Evolutionary conservation across 2,329 filamentous ascomycete genomes (phyloP).

Genomic region (Arthroderma sp.): DNA sequence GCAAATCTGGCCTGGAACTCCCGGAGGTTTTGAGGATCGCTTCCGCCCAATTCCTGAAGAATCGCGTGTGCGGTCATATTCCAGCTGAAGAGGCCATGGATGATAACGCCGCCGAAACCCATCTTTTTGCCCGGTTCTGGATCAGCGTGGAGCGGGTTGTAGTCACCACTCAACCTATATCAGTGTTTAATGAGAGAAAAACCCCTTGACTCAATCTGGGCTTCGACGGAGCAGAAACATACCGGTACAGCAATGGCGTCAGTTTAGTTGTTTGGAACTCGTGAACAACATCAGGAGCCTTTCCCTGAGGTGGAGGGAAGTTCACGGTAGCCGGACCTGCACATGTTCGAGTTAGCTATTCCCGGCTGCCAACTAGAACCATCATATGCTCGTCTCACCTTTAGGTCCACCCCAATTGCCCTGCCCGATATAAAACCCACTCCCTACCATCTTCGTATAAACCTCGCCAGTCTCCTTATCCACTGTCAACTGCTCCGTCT

Average conservation of each 20-base stretch:
- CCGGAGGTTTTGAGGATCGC: conserved; percentile 67
- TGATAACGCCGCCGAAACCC: conserved; percentile 80
- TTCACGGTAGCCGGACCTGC: conserved; percentile 55
- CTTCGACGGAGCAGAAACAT: conserved; percentile 11
- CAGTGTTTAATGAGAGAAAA: not conserved
- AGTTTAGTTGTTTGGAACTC: conserved; percentile 57
- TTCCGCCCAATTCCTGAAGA: conserved; percentile 58
- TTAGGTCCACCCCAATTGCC: conserved; percentile 82
- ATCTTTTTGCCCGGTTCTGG: conserved; percentile 76
- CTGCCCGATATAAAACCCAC: conserved; percentile 68
- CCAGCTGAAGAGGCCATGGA: conserved; percentile 82
- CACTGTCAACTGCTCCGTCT: conserved; percentile 65
- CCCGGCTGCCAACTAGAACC: not conserved
- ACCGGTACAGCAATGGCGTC: conserved; percentile 62
- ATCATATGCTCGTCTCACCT: conserved; percentile 36
- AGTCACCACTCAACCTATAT: conserved; percentile 71
- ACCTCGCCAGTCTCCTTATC: conserved; percentile 56
- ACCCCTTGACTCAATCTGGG: not conserved
- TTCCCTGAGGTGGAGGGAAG: conserved; percentile 62
- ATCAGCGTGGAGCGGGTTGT: conserved; percentile 82
- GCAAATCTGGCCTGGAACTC: conserved; percentile 86
- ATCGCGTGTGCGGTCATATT: conserved; percentile 65
- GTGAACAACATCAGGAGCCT: conserved; percentile 56
- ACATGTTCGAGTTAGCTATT: conserved; percentile 10
- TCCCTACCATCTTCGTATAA: conserved; percentile 56